A percentile compares a stretch with the other conserved stretches of the same genome.
Evolutionary conservation across 2,329 filamentous ascomycete species (phyloP).

Genomic region (Pseudopyricularia javanii): DNA sequence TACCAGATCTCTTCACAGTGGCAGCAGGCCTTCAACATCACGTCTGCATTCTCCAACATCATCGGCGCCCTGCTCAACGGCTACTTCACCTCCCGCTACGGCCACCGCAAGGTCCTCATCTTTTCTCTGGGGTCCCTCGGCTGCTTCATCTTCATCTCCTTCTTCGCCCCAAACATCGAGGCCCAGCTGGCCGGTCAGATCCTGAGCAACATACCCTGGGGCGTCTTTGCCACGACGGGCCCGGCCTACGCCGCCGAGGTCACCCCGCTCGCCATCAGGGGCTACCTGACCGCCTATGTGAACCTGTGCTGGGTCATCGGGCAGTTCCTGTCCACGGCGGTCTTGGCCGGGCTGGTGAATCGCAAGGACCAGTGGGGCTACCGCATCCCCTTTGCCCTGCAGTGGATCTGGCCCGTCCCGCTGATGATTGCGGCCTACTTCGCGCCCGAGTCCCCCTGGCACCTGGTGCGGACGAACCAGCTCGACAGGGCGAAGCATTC

Average conservation of each 20-base stretch:
- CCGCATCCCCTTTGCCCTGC: constrained; percentile 25
- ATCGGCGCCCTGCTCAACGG: constrained; percentile 28
- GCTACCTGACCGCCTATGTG: constrained; percentile 28
- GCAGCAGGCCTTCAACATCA: constrained; percentile 34
- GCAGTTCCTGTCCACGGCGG: constrained; percentile 12
- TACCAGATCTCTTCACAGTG: constrained; percentile 36
- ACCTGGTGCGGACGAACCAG: constrained; percentile 6
- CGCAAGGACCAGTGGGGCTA: constrained; percentile 9
- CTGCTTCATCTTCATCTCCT: constrained; percentile 32
- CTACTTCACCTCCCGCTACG: constrained; percentile 25
- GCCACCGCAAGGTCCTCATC: constrained; percentile 31
- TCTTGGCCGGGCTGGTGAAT: constrained; percentile 11
- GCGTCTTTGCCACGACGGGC: constrained; percentile 29
- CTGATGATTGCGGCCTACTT: constrained; percentile 9
- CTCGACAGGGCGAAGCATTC: constrained; percentile 19
- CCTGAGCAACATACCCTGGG: constrained; percentile 25
- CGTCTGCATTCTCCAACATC: constrained; percentile 20
- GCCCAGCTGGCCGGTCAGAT: constrained; percentile 31
- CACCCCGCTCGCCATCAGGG: constrained; percentile 26
- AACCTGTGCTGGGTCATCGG: constrained; percentile 29
- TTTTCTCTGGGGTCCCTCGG: constrained; percentile 24
- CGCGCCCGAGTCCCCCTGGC: constrained; percentile 13
- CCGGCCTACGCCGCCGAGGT: constrained; percentile 32
- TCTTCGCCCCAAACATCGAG: constrained; percentile 31
- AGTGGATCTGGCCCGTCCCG: constrained; percentile 16